phyloP scores from a whole-genome alignment of 176 grass and related monocot genomes.

The Oropetium thomaeum region DNA sequence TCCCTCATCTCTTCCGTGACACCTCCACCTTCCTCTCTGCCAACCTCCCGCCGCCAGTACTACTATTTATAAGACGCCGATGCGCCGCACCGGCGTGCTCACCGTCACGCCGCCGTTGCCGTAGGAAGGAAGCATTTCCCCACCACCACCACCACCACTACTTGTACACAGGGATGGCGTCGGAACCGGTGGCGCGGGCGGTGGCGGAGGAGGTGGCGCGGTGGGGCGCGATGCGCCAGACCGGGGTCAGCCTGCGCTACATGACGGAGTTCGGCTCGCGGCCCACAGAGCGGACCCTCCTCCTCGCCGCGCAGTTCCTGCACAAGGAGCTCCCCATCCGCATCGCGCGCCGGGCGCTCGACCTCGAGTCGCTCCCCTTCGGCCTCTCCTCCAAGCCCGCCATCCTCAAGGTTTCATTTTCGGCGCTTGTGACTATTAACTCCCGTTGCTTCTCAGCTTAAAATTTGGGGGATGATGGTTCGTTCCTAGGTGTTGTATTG shows the following conservation, averaged over 20 bases:
- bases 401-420: conserved; percentile 53
- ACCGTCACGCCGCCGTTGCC: neutral
- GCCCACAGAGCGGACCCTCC: conserved; percentile 54
- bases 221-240: conserved; percentile 76
- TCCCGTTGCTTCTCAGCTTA: no score
- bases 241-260: conserved; percentile 69
- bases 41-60: neutral
- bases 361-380: conserved; percentile 67
- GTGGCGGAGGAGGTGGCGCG: conserved; percentile 64
- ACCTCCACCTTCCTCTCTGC: neutral
- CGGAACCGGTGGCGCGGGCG: conserved; percentile 46
- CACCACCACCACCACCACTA: neutral
- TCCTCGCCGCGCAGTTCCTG: conserved; percentile 77
- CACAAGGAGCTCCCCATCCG: conserved; percentile 77
- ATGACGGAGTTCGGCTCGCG: conserved; percentile 87
- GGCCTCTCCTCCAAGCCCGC: conserved; percentile 63
- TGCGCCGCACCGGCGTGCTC: conserved; percentile 14
- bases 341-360: conserved; percentile 64
- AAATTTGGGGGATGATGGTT: no score
- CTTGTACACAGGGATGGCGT: conserved; percentile 3
- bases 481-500: no score
- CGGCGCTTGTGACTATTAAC: no score
- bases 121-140: neutral
- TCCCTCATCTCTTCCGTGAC: neutral
- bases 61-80: conserved; percentile 17